Conservation (phyloP, 108 stramenopile genomes). For the Aurantiochytrium sp. region DNA sequence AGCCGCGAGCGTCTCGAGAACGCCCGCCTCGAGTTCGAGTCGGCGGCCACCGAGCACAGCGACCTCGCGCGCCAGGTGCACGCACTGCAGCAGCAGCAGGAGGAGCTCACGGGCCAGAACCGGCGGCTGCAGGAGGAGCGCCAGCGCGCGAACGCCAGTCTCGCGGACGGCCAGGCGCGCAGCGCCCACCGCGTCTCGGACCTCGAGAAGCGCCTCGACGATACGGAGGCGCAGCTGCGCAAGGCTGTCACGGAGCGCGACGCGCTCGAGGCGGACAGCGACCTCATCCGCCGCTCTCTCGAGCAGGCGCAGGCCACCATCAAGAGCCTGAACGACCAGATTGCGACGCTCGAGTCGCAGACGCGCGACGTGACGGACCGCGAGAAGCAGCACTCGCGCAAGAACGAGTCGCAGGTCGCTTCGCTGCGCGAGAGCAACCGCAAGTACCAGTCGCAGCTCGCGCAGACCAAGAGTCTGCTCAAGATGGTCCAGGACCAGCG, state of each 20-base stretch:
- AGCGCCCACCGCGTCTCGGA: background rate
- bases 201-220: background rate
- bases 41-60: background rate
- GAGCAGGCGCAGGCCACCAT: background rate
- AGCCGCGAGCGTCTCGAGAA: constrained; percentile 24
- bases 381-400: constrained; percentile 25
- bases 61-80: background rate
- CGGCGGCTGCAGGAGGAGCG: background rate
- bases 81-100: background rate
- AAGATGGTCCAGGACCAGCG: constrained; percentile 19
- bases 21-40: constrained; percentile 20
- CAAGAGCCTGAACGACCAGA: background rate
- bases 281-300: background rate
- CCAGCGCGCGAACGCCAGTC: background rate
- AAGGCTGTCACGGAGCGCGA: constrained; percentile 16
- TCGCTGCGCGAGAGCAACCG: constrained; percentile 1
- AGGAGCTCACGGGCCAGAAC: background rate
- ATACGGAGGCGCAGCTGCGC: constrained; percentile 15
- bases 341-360: background rate
- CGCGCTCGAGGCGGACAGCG: constrained; percentile 14
- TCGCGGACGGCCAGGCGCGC: background rate
- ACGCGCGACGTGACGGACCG: background rate
- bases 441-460: constrained; percentile 24
- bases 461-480: constrained; percentile 19
- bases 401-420: constrained; percentile 4